These are phyloP conservation scores for Obba rivulosa DNA, from an alignment of 768 basidiomycete genomes.

Conservation along the genomic window DNA sequence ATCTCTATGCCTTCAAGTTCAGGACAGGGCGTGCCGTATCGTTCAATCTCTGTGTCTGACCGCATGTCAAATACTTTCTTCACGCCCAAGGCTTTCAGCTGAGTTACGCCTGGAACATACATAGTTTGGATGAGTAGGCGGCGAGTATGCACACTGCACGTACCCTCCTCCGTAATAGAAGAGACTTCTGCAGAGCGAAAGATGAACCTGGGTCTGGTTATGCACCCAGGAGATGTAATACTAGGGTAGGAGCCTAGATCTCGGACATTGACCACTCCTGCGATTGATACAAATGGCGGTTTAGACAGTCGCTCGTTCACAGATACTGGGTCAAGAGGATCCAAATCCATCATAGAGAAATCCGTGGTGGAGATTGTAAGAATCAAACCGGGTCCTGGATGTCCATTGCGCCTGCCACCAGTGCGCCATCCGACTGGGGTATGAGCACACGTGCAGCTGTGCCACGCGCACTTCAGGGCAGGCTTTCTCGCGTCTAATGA, in stretches of 20 bases:
- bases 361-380: not conserved
- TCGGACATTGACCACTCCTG: constrained; percentile 73
- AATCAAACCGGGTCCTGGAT: not conserved
- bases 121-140: not conserved
- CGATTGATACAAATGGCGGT: constrained; percentile 63
- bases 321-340: constrained; percentile 61
- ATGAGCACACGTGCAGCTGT: not conserved
- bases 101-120: constrained; percentile 43
- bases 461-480: constrained; percentile 34
- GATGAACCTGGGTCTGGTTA: constrained; percentile 52
- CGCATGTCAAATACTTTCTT: constrained; percentile 70
- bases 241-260: constrained; percentile 65
- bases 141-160: constrained; percentile 1
- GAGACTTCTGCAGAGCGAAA: constrained; percentile 74
- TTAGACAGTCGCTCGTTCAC: constrained; percentile 60
- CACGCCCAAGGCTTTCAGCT: constrained; percentile 57
- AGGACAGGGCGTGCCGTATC: constrained; percentile 65
- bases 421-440: not conserved
- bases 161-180: constrained; percentile 64
- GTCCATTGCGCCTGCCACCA: not conserved
- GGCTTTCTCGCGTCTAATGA: constrained; percentile 38
- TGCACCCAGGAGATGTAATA: constrained; percentile 36
- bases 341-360: constrained; percentile 30
- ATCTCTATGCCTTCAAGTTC: constrained; percentile 58
- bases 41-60: constrained; percentile 73